Base-by-base conservation (phyloP, 2,329 filamentous ascomycete genomes). In the Elsinoe arachidis region DNA sequence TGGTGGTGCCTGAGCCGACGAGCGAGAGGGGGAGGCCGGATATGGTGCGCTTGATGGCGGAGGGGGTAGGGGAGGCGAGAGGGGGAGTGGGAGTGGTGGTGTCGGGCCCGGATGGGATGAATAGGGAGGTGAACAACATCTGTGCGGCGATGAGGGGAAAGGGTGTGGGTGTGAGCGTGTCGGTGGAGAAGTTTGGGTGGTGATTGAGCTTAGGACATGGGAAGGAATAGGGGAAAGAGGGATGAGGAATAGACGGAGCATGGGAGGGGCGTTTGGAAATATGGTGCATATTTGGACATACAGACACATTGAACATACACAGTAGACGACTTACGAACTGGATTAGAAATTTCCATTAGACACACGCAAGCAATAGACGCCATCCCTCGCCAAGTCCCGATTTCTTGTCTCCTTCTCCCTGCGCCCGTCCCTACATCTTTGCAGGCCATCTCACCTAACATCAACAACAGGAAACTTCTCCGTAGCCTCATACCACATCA, bases 141-240 rank as follows among this genome's bases (percentile, higher is more conserved):
- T 83, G 79, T 65, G 77, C 81, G 1, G 64, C 65, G 5, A 68
- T 80, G 58, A 71, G 81, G 9, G 67, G 70, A 55, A 61, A 71
- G 6, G 83, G 82, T 0, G 67, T 66, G 49, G 66, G 79, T 63
- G 70, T 86, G 2, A 68, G 74, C 56, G 72, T 86, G 51, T 72
- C 75, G 26, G 78, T 85, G 23, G 84, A 86, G 78, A 86, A 86
- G 65, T 86, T 85, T 74, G 83, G 82, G 1, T 86, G 83, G 83
- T 86, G 63, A 59, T 12, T 5, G 33, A 3, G 15, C 4, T 17
- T 19, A 5, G 14, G 10, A 19, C 39, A n/a, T 17, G 17, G 5
- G 23, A 7, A 23, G 44, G 3, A 23, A 2, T 5, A 15, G 6
- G 9, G 6, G n/a, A 15, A 30, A 23, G 9, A n/a, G 5, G 44